Evolutionary conservation across 352 stramenopile genomes (phyloP).

Genomic region (Sclerospora graminicola): DNA sequence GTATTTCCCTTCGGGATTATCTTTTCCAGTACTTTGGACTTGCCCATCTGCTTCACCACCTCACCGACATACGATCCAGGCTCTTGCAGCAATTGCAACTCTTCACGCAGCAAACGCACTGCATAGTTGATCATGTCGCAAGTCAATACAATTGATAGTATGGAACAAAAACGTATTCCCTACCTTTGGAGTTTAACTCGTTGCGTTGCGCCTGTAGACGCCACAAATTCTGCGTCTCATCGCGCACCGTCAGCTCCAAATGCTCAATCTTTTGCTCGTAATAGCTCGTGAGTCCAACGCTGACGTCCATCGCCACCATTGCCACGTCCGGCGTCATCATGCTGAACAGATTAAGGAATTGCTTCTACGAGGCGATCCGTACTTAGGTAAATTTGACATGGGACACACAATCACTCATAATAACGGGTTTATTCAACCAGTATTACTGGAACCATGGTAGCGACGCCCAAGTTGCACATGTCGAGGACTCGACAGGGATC

Average conservation of each 20-base stretch:
- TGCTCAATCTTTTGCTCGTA: conserved; percentile 95
- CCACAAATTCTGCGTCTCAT: conserved; percentile 94
- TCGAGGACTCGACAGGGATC: conserved; percentile 71
- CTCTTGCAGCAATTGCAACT: conserved; percentile 98
- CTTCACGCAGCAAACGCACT: conserved; percentile 97
- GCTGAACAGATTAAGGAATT: not conserved
- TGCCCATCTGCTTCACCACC: conserved; percentile 99
- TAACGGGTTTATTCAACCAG: no score
- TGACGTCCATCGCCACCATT: conserved; percentile 22
- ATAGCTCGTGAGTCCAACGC: conserved; percentile 77
- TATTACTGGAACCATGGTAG: conserved; percentile 68
- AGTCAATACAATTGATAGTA: no score
- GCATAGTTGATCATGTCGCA: no score
- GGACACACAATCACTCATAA: not conserved
- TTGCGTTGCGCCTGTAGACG: conserved; percentile 98
- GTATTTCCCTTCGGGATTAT: conserved; percentile 99
- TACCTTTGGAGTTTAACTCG: conserved; percentile 98
- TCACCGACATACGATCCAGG: conserved; percentile 98
- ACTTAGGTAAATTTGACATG: not conserved
- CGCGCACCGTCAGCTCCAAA: conserved; percentile 88
- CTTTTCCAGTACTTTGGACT: conserved; percentile 99
- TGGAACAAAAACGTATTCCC: no score
- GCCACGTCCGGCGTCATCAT: conserved; percentile 36
- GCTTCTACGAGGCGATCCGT: conserved; percentile 1
- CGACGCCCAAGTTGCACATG: conserved; percentile 74